These are phyloP conservation scores for Colletotrichum spaethianum DNA, from an alignment of 2,329 filamentous ascomycete species.

Conservation along the genomic window DNA sequence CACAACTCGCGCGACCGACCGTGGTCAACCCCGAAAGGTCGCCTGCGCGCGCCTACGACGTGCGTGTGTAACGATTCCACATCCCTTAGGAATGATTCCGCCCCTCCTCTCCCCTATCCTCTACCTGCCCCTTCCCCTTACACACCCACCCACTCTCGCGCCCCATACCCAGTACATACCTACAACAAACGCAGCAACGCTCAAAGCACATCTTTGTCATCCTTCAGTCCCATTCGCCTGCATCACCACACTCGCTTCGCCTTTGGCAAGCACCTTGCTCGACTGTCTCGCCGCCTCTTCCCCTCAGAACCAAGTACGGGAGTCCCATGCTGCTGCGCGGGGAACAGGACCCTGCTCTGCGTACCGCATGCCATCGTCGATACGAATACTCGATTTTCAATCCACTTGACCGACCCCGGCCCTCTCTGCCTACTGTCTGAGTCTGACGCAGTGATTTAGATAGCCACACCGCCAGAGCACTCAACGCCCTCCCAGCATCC, in stretches of 20 bases:
- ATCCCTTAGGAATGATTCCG: not conserved
- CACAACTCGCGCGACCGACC: not conserved
- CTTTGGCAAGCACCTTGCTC: not conserved
- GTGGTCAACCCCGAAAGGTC: not conserved
- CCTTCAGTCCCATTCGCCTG: not conserved
- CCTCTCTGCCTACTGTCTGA: not conserved
- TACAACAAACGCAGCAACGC: not conserved
- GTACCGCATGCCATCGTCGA: not conserved
- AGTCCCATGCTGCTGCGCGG: slow-evolving; percentile 1
- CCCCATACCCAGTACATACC: too few relatives aligned
- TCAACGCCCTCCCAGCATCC: not conserved
- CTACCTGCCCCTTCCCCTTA: not conserved
- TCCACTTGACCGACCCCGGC: not conserved
- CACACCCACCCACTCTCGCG: not conserved
- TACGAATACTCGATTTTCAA: not conserved
- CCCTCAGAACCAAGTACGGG: not conserved
- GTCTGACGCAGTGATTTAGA: not conserved
- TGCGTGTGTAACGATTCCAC: slow-evolving; percentile 9
- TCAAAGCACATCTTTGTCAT: not conserved
- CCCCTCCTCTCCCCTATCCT: not conserved
- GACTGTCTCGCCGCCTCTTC: not conserved
- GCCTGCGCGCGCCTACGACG: slow-evolving; percentile 7
- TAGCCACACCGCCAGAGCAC: slow-evolving; percentile 22
- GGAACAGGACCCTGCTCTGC: not conserved
- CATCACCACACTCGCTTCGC: not conserved